phyloP scores from a whole-genome alignment of 495 filamentous ascomycete species.

The Aspergillus baeticus region DNA sequence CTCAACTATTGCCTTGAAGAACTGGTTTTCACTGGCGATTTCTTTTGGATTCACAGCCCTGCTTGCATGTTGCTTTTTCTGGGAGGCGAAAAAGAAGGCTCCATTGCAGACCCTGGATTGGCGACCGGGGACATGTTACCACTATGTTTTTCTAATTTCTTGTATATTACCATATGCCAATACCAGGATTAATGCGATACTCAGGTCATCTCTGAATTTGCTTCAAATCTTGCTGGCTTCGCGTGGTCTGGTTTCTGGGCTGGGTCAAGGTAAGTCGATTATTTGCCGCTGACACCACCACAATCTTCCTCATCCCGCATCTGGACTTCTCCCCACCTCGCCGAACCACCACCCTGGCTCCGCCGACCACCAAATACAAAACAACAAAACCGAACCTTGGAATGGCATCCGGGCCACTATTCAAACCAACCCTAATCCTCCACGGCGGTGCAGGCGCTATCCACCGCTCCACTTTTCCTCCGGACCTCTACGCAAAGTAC shows the following conservation, averaged over 20 bases:
- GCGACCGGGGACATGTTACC: conserved; percentile 16
- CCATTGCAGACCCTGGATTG: conserved; percentile 11
- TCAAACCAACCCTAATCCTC: conserved; percentile 72
- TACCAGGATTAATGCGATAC: conserved; percentile 40
- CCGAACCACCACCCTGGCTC: not conserved
- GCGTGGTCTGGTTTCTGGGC: no score
- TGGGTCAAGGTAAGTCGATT: not conserved
- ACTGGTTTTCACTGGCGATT: conserved; percentile 31
- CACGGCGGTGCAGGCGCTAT: conserved; percentile 89
- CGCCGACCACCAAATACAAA: not conserved
- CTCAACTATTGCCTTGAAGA: conserved; percentile 29
- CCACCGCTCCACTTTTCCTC: conserved; percentile 63
- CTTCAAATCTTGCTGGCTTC: not conserved
- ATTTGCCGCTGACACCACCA: conserved; percentile 7
- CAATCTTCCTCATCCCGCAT: not conserved
- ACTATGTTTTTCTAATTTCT: conserved; percentile 22
- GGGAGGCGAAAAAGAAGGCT: conserved; percentile 13
- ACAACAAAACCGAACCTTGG: not conserved
- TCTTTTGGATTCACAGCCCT: conserved; percentile 33
- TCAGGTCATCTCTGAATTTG: not conserved
- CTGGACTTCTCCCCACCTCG: not conserved
- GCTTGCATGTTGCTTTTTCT: conserved; percentile 20
- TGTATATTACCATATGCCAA: conserved; percentile 42
- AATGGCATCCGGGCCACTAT: conserved; percentile 16
- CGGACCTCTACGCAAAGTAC: conserved; percentile 58